Percentiles rank a stretch among this genome's conserved stretches.
These are phyloP conservation scores for Chloromonas sp. DNA, from an alignment of 163 green algal genomes.

Conservation along the genomic window DNA sequence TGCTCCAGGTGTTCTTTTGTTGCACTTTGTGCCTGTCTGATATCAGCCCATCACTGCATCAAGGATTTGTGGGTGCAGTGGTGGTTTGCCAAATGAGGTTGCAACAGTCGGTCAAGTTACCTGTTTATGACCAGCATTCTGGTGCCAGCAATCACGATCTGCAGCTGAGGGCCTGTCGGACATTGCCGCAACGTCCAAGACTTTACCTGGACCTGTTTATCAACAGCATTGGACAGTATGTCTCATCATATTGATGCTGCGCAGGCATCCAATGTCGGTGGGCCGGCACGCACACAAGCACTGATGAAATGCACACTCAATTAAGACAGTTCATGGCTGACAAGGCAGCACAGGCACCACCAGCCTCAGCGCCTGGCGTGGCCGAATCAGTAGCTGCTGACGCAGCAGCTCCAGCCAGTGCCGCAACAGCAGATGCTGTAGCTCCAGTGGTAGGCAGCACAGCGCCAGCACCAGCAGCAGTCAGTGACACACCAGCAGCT, in stretches of 20 bases:
- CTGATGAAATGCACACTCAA: constrained; percentile 5
- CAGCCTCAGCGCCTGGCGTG: background rate
- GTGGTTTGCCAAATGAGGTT: too few species aligned
- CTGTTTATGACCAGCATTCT: background rate
- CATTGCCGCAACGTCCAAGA: too few species aligned
- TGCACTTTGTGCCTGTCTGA: too few species aligned
- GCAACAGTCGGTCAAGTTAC: too few species aligned
- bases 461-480: constrained; percentile 2
- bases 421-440: constrained; percentile 1
- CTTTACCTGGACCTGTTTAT: too few species aligned
- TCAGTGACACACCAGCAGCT: constrained; percentile 1
- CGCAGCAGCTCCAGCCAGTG: background rate
- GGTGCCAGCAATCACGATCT: background rate
- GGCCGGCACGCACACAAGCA: constrained; percentile 22
- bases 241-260: background rate
- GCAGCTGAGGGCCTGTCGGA: too few species aligned
- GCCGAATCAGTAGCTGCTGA: background rate
- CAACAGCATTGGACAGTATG: too few species aligned
- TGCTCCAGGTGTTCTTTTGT: too few species aligned
- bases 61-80: too few species aligned
- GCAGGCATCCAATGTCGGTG: constrained; percentile 45
- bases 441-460: background rate
- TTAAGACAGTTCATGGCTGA: constrained; percentile 4
- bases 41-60: too few species aligned
- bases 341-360: background rate